phyloP scores from a whole-genome alignment of 2,329 filamentous ascomycete species.

The Alternaria angustiovoidea region DNA sequence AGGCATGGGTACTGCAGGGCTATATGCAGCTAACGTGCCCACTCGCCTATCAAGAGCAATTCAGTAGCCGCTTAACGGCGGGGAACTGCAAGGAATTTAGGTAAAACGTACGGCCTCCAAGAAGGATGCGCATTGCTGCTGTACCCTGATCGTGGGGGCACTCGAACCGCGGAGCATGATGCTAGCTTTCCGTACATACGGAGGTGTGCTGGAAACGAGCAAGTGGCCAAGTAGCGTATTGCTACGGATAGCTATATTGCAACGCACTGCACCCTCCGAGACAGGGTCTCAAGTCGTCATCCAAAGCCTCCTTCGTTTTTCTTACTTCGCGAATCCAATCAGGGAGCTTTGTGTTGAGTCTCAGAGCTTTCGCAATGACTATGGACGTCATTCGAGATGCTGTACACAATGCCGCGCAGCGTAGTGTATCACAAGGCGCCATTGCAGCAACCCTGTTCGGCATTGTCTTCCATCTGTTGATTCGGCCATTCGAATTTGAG shows the following conservation, averaged over 20 bases:
- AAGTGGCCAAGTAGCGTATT: neutral
- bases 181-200: neutral
- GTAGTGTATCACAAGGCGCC: slow-evolving; percentile 1
- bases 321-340: neutral
- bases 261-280: neutral
- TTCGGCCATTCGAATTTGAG: slow-evolving; percentile 33
- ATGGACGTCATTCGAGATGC: slow-evolving; percentile 12
- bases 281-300: neutral
- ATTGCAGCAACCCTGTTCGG: slow-evolving; percentile 21
- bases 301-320: neutral
- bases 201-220: neutral
- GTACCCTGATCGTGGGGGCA: neutral
- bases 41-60: too few species aligned
- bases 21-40: neutral
- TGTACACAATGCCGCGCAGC: neutral
- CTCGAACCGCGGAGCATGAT: neutral
- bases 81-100: neutral
- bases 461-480: slow-evolving; percentile 28
- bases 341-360: neutral
- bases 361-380: neutral
- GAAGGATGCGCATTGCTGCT: neutral
- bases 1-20: neutral
- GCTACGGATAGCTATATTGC: neutral
- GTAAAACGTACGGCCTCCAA: neutral
- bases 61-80: neutral